Conservation (phyloP, 1,284 basidiomycete genomes). For the Rhodotorula sp. region DNA sequence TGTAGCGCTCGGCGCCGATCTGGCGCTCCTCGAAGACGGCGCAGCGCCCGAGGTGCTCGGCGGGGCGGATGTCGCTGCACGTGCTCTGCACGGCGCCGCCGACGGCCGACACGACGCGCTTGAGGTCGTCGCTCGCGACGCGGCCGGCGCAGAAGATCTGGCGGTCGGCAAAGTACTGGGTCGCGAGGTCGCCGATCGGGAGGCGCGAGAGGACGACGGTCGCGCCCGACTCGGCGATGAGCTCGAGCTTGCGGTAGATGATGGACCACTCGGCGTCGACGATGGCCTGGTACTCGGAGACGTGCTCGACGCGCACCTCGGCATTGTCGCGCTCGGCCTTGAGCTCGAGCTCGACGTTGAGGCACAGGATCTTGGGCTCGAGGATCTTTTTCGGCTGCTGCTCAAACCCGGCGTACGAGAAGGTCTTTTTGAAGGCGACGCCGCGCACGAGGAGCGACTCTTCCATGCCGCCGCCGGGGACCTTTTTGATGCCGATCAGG, state of each 20-base stretch:
- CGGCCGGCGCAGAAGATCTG: conserved; percentile 99
- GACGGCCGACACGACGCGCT: conserved; percentile 92
- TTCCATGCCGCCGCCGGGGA: conserved; percentile 93
- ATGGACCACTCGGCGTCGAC: conserved; percentile 99
- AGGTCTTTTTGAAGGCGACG: conserved; percentile 99
- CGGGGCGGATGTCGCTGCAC: conserved; percentile 80
- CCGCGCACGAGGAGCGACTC: conserved; percentile 86
- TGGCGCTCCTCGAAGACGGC: conserved; percentile 91
- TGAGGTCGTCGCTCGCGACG: conserved; percentile 85
- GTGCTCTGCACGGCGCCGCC: conserved; percentile 95
- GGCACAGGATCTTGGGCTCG: conserved; percentile 84
- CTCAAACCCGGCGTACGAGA: conserved; percentile 98
- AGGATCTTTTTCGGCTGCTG: conserved; percentile 96
- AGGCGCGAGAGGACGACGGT: conserved; percentile 98
- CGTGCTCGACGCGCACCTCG: conserved; percentile 93
- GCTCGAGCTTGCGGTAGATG: conserved; percentile 96
- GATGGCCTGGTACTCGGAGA: conserved; percentile 97
- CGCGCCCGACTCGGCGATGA: conserved; percentile 93
- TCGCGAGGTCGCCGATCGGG: conserved; percentile 97
- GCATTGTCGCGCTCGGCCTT: conserved; percentile 99
- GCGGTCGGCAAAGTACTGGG: conserved; percentile 98
- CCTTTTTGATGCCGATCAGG: conserved; percentile 97
- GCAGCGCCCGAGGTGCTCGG: conserved; percentile 87
- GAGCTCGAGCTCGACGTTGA: conserved; percentile 98
- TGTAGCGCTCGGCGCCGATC: conserved; percentile 96